These are phyloP conservation scores for Daldinia vernicosa DNA, from an alignment of 495 filamentous ascomycete genomes.

Conservation along the genomic window DNA sequence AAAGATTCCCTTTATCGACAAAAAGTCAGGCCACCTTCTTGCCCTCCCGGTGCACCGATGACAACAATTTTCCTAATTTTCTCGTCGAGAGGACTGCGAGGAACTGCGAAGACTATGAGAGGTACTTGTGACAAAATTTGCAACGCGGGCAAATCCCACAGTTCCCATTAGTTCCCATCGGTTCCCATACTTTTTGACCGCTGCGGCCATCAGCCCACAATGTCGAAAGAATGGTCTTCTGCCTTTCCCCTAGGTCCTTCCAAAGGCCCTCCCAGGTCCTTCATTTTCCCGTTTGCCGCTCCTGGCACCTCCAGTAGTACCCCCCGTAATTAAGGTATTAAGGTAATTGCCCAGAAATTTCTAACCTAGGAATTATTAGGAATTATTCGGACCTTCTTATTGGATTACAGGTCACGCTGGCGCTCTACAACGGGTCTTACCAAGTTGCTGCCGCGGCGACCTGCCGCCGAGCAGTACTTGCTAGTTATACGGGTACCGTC, in stretches of 20 bases:
- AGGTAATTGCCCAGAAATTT: background rate
- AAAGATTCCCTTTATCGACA: slow-evolving; percentile 25
- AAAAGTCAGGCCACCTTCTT: slow-evolving; percentile 41
- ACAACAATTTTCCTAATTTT: slow-evolving; percentile 26
- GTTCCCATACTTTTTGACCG: slow-evolving; percentile 16
- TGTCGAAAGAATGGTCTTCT: slow-evolving; percentile 30
- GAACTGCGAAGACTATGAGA: background rate
- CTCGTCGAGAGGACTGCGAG: background rate
- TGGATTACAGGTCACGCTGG: background rate
- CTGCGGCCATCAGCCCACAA: slow-evolving; percentile 44
- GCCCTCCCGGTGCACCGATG: slow-evolving; percentile 37
- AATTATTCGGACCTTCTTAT: slow-evolving; percentile 5
- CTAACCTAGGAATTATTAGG: slow-evolving; percentile 4
- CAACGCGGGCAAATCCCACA: slow-evolving; percentile 35
- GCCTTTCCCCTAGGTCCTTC: slow-evolving; percentile 11
- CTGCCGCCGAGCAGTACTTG: slow-evolving; percentile 8
- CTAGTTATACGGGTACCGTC: slow-evolving; percentile 1
- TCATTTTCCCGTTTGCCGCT: slow-evolving; percentile 35
- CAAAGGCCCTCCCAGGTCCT: slow-evolving; percentile 11
- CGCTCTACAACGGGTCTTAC: background rate
- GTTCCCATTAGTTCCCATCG: slow-evolving; percentile 16
- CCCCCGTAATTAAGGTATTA: background rate
- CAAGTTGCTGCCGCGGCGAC: slow-evolving; percentile 9
- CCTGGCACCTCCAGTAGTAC: background rate
- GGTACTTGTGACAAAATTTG: slow-evolving; percentile 28